Evolutionary conservation across 1,284 basidiomycete species (phyloP).

Genomic region (Sporisorium exsertum): DNA sequence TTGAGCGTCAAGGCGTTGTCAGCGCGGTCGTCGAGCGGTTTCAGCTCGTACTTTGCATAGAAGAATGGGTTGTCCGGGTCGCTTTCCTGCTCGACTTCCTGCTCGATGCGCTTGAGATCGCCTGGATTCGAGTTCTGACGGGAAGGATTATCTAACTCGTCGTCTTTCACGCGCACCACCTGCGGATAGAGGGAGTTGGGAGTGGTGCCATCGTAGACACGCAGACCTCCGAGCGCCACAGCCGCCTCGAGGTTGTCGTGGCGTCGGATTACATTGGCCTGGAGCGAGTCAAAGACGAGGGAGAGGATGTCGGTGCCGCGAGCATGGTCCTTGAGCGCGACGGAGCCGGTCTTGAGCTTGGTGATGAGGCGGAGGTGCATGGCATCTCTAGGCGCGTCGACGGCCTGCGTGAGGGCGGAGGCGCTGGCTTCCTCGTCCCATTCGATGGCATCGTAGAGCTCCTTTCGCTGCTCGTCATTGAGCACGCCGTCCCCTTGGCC

Average conservation of each 20-base stretch:
- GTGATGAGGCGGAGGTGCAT: conserved; percentile 83
- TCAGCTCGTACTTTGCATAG: conserved; percentile 89
- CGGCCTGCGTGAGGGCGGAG: conserved; percentile 46
- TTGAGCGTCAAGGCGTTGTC: conserved; percentile 89
- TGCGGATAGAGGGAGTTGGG: conserved; percentile 85
- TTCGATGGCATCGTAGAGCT: conserved; percentile 93
- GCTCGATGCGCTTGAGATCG: conserved; percentile 60
- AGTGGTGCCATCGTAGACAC: conserved; percentile 92
- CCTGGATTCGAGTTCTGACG: conserved; percentile 42
- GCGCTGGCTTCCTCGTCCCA: conserved; percentile 75
- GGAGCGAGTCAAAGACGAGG: conserved; percentile 87
- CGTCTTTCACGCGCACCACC: conserved; percentile 90
- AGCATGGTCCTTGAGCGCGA: conserved; percentile 61
- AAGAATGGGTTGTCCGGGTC: conserved; percentile 82
- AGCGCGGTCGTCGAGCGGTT: conserved; percentile 90
- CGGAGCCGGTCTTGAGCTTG: conserved; percentile 64
- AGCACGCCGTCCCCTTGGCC: conserved; percentile 73
- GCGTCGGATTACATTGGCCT: conserved; percentile 85
- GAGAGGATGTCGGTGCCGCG: conserved; percentile 79
- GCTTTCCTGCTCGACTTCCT: conserved; percentile 64
- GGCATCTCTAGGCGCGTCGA: conserved; percentile 79
- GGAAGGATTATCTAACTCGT: conserved; percentile 52
- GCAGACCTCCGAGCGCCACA: conserved; percentile 86
- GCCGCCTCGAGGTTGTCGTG: conserved; percentile 86
- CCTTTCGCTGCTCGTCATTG: conserved; percentile 90